A percentile compares a stretch with the other conserved stretches of the same genome.
Evolutionary conservation across 2,329 filamentous ascomycete genomes (phyloP).

Genomic region (Apiospora sp.): DNA sequence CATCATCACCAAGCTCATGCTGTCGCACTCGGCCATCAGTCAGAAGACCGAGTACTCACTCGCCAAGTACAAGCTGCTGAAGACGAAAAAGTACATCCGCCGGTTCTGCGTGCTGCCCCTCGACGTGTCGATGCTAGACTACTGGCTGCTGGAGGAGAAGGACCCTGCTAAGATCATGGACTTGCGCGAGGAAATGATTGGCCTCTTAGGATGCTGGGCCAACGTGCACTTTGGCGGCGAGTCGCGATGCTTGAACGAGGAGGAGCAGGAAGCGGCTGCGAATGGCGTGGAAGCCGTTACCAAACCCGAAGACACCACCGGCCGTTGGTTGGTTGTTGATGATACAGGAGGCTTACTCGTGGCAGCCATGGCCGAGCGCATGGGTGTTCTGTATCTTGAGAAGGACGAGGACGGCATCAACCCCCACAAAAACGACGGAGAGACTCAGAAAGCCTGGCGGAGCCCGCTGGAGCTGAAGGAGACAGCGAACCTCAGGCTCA

Average conservation of each 20-base stretch:
- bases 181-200: slow-evolving; percentile 83
- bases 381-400: slow-evolving; percentile 76
- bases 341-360: slow-evolving; percentile 86
- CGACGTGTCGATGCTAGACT: slow-evolving; percentile 77
- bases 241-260: slow-evolving; percentile 11
- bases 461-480: not conserved
- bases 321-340: slow-evolving; percentile 83
- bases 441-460: not conserved
- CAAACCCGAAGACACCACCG: slow-evolving; percentile 45
- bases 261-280: slow-evolving; percentile 25
- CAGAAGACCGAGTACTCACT: slow-evolving; percentile 94
- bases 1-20: slow-evolving; percentile 89
- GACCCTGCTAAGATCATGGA: slow-evolving; percentile 86
- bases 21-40: slow-evolving; percentile 87
- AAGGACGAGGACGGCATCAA: slow-evolving; percentile 29
- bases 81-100: slow-evolving; percentile 91
- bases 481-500: not conserved
- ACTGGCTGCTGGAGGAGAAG: slow-evolving; percentile 81
- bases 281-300: slow-evolving; percentile 34
- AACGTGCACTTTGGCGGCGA: slow-evolving; percentile 79
- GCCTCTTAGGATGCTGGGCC: slow-evolving; percentile 84
- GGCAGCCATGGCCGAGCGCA: slow-evolving; percentile 85
- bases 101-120: slow-evolving; percentile 86
- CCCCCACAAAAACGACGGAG: slow-evolving; percentile 21
- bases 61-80: slow-evolving; percentile 94